Base-by-base conservation (phyloP, 345 rosid species). In the Euphorbia lathyris region DNA sequence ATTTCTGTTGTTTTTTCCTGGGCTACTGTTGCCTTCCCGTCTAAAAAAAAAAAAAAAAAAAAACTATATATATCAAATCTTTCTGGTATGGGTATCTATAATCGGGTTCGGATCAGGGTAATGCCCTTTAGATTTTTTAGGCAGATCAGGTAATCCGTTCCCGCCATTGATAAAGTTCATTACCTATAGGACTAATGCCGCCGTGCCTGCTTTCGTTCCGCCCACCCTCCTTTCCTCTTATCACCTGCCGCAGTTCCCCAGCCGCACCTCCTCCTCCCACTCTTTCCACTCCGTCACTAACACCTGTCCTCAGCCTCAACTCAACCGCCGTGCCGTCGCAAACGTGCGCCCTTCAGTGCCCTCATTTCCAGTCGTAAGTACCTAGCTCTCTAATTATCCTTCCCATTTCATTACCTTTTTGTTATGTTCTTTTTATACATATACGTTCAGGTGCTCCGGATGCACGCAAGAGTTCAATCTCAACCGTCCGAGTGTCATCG, bases 391-490 rank as follows among this genome's bases (percentile, higher is more conserved):
- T 52, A 29, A 60, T 61, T 19, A 10, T 30, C 3, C 36, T 16
- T 12, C 5, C 20, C 64, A 9, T 32, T 1, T 42, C 36, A 53
- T 9, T 62, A 20, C 9, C 10, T 67, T 52, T 29, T 51, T 10
- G 14, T 23, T 9, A 43, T 69, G 57, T 9, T 60, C 65, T 17
- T 12, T 10, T 32, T 34, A n/a, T n/a, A n/a, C n/a, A n/a, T n/a
- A n/a, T n/a, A n/a, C 27, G 9, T 10, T 59, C 82, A 94, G 98
- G 68, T 93, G 98, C 81, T 91, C 98, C 13, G 98, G 98, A 6
- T 94, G 98, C 71, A 83, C 90, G 25, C 98, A 94, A 53, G 96
- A 91, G 84, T 75, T 86, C 70, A 81, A 87, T 85, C 96, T 91
- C 76, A 85, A 91, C 51, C 96, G 87, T 71, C 98, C 97, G 19